phyloP scores from a whole-genome alignment of 768 basidiomycete genomes.

The Gelatoporia subvermispora region DNA sequence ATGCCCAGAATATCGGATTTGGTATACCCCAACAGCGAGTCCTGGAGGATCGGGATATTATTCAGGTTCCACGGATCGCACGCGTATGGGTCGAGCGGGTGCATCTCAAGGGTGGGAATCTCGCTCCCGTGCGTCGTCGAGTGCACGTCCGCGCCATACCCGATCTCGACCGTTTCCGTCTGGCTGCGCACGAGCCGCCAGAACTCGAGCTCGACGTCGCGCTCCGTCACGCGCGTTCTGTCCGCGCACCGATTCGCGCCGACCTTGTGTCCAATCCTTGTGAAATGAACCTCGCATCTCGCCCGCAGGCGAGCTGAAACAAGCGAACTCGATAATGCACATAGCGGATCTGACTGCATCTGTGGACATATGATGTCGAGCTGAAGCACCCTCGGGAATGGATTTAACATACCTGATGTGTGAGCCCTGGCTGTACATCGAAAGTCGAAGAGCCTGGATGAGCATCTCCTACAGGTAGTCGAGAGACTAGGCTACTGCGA shows the following conservation, averaged over 20 bases:
- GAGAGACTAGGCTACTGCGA: too few species aligned
- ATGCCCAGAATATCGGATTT: slow-evolving; percentile 99
- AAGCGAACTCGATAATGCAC: too few species aligned
- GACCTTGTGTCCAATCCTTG: too few species aligned
- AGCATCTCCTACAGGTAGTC: too few species aligned
- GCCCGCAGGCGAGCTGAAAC: too few species aligned
- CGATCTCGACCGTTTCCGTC: slow-evolving; percentile 91
- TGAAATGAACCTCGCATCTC: too few species aligned
- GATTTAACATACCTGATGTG: too few species aligned
- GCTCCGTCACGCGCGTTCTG: slow-evolving; percentile 66
- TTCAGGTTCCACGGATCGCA: slow-evolving; percentile 97
- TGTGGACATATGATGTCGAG: too few species aligned
- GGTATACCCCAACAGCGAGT: slow-evolving; percentile 93
- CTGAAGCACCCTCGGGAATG: too few species aligned
- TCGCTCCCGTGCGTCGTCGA: slow-evolving; percentile 96
- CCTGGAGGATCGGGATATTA: slow-evolving; percentile 89
- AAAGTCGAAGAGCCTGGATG: too few species aligned
- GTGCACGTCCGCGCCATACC: slow-evolving; percentile 99
- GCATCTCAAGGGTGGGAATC: slow-evolving; percentile 93
- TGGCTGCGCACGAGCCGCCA: slow-evolving; percentile 93
- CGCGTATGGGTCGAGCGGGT: slow-evolving; percentile 82
- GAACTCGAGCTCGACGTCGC: slow-evolving; percentile 91
- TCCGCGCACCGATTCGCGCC: slow-evolving; percentile 54
- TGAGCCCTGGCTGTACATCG: too few species aligned
- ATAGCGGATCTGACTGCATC: too few species aligned